Base-by-base conservation (phyloP, 2,329 filamentous ascomycete genomes). In the Penicillium oxalicum region DNA sequence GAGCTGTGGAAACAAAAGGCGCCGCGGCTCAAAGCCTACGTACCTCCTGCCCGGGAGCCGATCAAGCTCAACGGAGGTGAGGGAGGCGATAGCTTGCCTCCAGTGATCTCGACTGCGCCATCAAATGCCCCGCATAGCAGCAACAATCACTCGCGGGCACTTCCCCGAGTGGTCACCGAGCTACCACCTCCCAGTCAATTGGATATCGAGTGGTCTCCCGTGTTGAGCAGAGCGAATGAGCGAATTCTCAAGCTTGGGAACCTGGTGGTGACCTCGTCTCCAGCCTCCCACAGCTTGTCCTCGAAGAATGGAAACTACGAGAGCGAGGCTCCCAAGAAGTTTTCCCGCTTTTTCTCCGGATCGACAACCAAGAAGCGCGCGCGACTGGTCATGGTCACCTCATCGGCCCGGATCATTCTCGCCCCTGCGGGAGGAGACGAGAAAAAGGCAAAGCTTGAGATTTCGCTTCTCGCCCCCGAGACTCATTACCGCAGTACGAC, bases 181-280 rank as follows among this genome's bases (percentile, higher is more conserved):
- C 77, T 98, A 8, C 90, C 93, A 12, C 91, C 93, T n/a, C 93
- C 93, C 0, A 95, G 88, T 44, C 93, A 97, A 67, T 76, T 98
- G 26, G 93, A 98, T 64, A 95, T 98, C 49, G 93, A 98, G 70
- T 98, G 93, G 93, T 96, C 91, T 0, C 93, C 93, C 0, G 91
- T 98, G 4, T 75, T 98, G 47, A 96, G 88, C 8, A 84, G 85
- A 61, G 85, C 83, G 51, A 96, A 97, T 63, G 93, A 98, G 70
- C 82, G 93, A 33, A 98, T 98, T 58, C 70, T 98, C 54, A 96
- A 95, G 68, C 76, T 98, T 24, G 93, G 93, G 2, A 95, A 98
- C 61, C 74, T 96, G 54, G 81, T 90, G 68, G 91, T 98, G 6
- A 77, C 88, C 35, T 86, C 88, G 5, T 82, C 88, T 2, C 86